Evolutionary conservation across 306 rosid species (phyloP).

Genomic region (Prunus mira): DNA sequence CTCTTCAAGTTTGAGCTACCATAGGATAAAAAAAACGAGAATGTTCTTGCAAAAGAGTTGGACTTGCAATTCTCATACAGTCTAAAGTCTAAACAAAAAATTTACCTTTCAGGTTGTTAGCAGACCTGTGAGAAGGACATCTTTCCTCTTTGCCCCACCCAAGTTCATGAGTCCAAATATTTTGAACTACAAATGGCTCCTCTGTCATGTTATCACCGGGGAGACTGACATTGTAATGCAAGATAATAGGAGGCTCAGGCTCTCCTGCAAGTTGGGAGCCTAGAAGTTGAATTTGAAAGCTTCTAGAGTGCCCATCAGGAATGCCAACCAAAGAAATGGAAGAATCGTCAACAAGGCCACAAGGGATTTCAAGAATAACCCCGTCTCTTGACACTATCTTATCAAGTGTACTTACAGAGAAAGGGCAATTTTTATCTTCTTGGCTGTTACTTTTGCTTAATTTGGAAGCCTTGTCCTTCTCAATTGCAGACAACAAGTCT

Average conservation of each 20-base stretch:
- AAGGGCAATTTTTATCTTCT: constrained; percentile 56
- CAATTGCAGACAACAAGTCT: constrained; percentile 47
- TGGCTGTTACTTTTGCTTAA: constrained; percentile 29
- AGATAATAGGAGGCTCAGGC: constrained; percentile 56
- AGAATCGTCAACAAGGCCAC: constrained; percentile 82
- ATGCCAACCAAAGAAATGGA: constrained; percentile 78
- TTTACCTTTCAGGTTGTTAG: constrained; percentile 55
- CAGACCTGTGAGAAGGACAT: constrained; percentile 65
- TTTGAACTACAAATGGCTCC: constrained; percentile 77
- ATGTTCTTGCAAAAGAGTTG: neutral
- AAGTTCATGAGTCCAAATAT: constrained; percentile 70
- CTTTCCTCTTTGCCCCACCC: constrained; percentile 87
- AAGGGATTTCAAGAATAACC: constrained; percentile 65
- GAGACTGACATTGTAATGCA: constrained; percentile 70
- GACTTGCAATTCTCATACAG: neutral
- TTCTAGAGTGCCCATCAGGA: constrained; percentile 56
- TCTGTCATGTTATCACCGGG: constrained; percentile 78
- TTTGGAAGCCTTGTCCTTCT: constrained; percentile 43
- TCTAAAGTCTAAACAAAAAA: neutral
- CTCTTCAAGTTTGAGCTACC: neutral
- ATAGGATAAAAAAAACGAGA: neutral
- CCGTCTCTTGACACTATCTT: constrained; percentile 33
- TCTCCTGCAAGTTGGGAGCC: constrained; percentile 56
- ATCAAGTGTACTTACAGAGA: constrained; percentile 45
- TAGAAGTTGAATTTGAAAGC: constrained; percentile 71